Conservation (phyloP, 225 moss, liverwort and hornwort genomes). For the Marchantia paleacea region DNA sequence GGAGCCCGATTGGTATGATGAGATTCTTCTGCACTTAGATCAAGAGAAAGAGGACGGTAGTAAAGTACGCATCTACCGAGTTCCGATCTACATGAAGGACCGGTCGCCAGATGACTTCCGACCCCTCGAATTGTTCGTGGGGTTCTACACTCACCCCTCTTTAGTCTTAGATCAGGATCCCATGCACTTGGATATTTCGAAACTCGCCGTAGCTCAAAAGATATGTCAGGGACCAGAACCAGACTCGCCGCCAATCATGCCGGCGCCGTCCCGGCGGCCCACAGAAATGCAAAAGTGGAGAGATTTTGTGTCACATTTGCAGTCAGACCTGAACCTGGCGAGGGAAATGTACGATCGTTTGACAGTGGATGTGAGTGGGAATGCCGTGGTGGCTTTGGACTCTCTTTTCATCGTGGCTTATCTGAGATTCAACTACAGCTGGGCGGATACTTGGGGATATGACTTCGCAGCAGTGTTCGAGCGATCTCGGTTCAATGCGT, state of each 20-base stretch:
- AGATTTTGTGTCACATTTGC: too few relatives aligned
- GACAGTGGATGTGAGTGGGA: neutral
- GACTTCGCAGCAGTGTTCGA: neutral
- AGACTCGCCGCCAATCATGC: neutral
- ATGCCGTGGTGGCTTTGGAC: constrained; percentile 1
- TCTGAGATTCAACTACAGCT: neutral
- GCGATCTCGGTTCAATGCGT: neutral
- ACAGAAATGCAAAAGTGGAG: too few relatives aligned
- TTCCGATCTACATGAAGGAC: neutral
- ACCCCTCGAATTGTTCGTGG: constrained; percentile 8
- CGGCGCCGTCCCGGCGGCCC: too few relatives aligned
- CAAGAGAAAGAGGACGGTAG: neutral
- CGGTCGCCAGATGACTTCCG: neutral
- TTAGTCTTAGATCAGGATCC: neutral
- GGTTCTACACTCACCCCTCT: neutral
- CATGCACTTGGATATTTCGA: constrained; percentile 1
- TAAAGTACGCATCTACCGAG: neutral
- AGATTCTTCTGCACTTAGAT: neutral
- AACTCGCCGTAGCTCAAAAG: constrained; percentile 8
- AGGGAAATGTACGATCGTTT: constrained; percentile 2
- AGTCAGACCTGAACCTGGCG: neutral
- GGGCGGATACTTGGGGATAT: neutral
- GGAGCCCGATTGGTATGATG: too few relatives aligned
- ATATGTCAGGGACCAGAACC: neutral
- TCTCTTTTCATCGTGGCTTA: constrained; percentile 2